phyloP scores from a whole-genome alignment of 2,329 filamentous ascomycete genomes.

The Colletotrichum plurivorum region DNA sequence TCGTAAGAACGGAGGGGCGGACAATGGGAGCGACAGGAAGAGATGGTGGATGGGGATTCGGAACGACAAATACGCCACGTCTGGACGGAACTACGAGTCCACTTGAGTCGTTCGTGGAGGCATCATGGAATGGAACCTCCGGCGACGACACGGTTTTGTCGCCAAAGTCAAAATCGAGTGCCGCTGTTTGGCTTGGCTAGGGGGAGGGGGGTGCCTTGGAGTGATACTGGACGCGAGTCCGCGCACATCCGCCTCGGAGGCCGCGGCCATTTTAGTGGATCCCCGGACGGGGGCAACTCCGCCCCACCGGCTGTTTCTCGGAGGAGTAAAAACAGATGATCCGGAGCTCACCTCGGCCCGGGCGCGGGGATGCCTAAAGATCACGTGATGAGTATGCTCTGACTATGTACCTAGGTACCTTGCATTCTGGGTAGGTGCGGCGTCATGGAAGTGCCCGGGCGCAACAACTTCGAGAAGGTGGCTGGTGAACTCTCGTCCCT shows the following conservation, averaged over 20 bases:
- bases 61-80: constrained; percentile 24
- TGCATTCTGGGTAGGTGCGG: no score
- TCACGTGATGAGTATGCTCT: no score
- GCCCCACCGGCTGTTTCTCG: neutral
- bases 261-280: constrained; percentile 17
- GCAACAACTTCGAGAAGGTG: neutral
- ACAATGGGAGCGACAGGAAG: neutral
- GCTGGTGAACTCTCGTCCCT: neutral
- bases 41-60: neutral
- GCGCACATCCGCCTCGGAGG: constrained; percentile 1
- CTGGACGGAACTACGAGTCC: neutral
- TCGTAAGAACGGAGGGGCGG: neutral
- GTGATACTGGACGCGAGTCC: neutral
- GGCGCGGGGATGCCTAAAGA: no score
- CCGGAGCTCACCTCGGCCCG: neutral
- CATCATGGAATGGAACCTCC: constrained; percentile 13
- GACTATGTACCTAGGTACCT: no score
- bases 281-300: neutral
- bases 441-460: neutral
- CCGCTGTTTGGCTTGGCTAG: constrained; percentile 4
- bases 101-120: constrained; percentile 4
- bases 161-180: constrained; percentile 4
- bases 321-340: neutral
- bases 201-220: neutral
- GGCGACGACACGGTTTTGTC: constrained; percentile 3